A percentile compares a stretch with the other conserved stretches of the same genome.
phyloP scores from a whole-genome alignment of 345 rosid genomes.

The Syzygium aqueum region DNA sequence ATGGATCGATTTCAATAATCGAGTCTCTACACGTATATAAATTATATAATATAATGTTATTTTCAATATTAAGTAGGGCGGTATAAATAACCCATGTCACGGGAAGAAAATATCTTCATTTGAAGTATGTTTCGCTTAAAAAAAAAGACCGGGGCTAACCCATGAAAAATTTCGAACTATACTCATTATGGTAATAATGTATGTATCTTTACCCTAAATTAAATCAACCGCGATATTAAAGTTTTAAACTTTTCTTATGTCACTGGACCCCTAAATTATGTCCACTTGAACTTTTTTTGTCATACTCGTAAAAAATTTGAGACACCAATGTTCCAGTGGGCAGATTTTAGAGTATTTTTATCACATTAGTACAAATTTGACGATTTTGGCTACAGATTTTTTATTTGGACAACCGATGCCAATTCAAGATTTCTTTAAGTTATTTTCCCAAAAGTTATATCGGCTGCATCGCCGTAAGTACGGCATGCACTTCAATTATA shows the following conservation, averaged over 20 bases:
- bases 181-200: too few species aligned
- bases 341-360: not conserved
- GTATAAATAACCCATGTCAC: not conserved
- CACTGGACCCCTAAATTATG: too few species aligned
- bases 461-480: not conserved
- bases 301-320: not conserved
- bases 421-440: not conserved
- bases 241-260: too few species aligned
- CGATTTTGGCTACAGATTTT: not conserved
- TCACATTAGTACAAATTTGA: accelerated
- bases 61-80: not conserved
- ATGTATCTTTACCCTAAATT: too few species aligned
- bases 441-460: not conserved
- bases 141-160: not conserved
- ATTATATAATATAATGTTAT: too few species aligned
- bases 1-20: not conserved
- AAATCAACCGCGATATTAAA: too few species aligned
- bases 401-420: too few species aligned
- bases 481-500: not conserved
- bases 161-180: not conserved
- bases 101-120: not conserved
- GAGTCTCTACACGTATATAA: too few species aligned
- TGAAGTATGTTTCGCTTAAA: not conserved
- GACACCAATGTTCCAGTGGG: accelerated
- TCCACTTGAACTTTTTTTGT: too few species aligned